phyloP scores from a whole-genome alignment of 805 yeast species.

The Candida piceae region DNA sequence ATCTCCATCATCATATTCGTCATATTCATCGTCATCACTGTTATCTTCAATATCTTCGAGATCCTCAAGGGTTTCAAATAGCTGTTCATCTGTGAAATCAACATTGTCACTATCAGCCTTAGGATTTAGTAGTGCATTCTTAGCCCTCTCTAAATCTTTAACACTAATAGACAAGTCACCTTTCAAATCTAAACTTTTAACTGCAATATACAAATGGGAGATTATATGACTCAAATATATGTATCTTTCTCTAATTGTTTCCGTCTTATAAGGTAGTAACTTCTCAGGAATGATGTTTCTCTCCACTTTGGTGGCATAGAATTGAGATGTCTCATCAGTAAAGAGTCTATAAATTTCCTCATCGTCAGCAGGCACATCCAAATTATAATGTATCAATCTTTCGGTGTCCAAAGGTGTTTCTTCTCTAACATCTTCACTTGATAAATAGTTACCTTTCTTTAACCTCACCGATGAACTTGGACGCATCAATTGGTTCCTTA shows the following conservation, averaged over 20 bases:
- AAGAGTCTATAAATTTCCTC: constrained; percentile 23
- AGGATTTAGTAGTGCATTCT: constrained; percentile 8
- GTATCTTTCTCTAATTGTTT: constrained; percentile 62
- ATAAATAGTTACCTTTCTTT: too few relatives aligned
- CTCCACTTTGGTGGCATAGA: constrained; percentile 19
- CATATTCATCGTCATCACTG: constrained; percentile 35
- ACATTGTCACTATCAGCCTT: constrained; percentile 31
- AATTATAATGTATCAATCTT: constrained; percentile 30
- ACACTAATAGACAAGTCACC: constrained; percentile 65
- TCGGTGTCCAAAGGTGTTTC: constrained; percentile 17
- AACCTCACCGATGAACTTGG: too few relatives aligned
- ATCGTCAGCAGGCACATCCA: constrained; percentile 57
- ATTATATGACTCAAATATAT: constrained; percentile 75
- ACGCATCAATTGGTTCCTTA: too few relatives aligned
- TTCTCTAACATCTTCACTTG: too few relatives aligned
- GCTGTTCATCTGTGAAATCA: constrained; percentile 37
- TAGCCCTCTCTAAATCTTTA: constrained; percentile 52
- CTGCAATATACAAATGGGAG: constrained; percentile 72
- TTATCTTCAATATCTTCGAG: constrained; percentile 32
- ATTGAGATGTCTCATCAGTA: constrained; percentile 17
- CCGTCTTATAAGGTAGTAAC: constrained; percentile 68
- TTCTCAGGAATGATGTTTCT: constrained; percentile 21
- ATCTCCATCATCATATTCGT: constrained; percentile 35
- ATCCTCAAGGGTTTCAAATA: constrained; percentile 48
- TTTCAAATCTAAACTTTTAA: constrained; percentile 66